Evolutionary conservation across 2,329 filamentous ascomycete genomes (phyloP), one percentile per base, ranked within the genome.

Genomic region (Clonostachys rosea): DNA sequence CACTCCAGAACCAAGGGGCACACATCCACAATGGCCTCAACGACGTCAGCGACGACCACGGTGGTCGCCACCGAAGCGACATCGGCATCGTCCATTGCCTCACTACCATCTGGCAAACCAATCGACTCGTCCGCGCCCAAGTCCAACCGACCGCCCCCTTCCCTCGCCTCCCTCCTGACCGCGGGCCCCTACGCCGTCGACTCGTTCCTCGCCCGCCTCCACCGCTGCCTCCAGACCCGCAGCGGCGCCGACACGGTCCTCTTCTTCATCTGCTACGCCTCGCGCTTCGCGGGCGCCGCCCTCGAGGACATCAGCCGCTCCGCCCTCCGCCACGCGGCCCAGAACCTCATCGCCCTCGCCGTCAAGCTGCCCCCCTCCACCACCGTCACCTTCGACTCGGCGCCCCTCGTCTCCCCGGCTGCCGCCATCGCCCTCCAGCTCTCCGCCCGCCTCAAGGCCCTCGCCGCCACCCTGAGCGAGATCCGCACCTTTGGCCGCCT

Each of bases 401-500:
- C 63, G 46, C 61, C 62, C 42, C 60, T 64, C 35, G 61, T 62
- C 49, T 64, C 65, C 42, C 63, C 65, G 40, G 56, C 65, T 24
- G 70, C 75, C 10, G 65, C 73, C 10, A 49, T 66, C 14, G 71
- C 75, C 2, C 73, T 81, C 9, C 64, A 70, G 40, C 65, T 81
- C 36, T 73, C 79, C 14, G 63, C 59, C 42, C 67, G 78, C 57
- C 70, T 89, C 60, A 76, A 72, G 66, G 75, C 69, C 13, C 74
- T 95, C 13, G 81, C 83, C 16, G 74, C 67, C 34, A 70, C 92
- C 46, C 74, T 94, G 42, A 76, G 76, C 55, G 88, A 94, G 60
- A 80, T 83, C 51, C 76, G 88, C 50, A 86, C 84, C 49, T 89
- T 91, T 61, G 70, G 80, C 52, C 79, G 91, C 1, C 74, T 96